A percentile compares a stretch with the other conserved stretches of the same genome.
These are phyloP conservation scores for Capsicum rhomboideum DNA, from an alignment of 257 asterid genomes.

Conservation along the genomic window DNA sequence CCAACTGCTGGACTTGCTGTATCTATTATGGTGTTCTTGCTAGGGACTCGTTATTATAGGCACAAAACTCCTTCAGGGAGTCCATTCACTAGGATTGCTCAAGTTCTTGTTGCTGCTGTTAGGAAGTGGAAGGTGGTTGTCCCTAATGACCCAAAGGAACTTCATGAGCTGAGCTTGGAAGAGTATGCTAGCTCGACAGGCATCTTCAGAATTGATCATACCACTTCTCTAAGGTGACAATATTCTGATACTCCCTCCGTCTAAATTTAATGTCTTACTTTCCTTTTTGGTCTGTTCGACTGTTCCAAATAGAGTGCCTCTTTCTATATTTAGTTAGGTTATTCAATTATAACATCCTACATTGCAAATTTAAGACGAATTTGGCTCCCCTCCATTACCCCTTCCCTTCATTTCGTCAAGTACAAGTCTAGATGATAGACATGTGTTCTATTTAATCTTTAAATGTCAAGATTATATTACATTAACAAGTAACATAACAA, in stretches of 20 bases:
- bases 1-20: constrained; percentile 44
- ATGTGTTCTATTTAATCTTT: no score
- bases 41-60: constrained; percentile 46
- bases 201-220: constrained; percentile 35
- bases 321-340: background rate
- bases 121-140: constrained; percentile 39
- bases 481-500: no score
- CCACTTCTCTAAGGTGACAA: constrained; percentile 40
- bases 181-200: constrained; percentile 32
- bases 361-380: background rate
- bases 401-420: no score
- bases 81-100: constrained; percentile 55
- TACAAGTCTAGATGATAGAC: no score
- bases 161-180: constrained; percentile 38
- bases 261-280: background rate
- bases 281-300: background rate
- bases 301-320: background rate
- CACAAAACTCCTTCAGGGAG: constrained; percentile 44
- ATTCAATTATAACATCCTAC: background rate
- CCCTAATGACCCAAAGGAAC: constrained; percentile 46
- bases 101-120: constrained; percentile 37
- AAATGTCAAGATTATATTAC: no score
- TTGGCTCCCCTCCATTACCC: no score
- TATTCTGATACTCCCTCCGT: background rate
- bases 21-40: constrained; percentile 33